Base-by-base conservation (phyloP, 495 filamentous ascomycete genomes). In the Xylaria longipes region DNA sequence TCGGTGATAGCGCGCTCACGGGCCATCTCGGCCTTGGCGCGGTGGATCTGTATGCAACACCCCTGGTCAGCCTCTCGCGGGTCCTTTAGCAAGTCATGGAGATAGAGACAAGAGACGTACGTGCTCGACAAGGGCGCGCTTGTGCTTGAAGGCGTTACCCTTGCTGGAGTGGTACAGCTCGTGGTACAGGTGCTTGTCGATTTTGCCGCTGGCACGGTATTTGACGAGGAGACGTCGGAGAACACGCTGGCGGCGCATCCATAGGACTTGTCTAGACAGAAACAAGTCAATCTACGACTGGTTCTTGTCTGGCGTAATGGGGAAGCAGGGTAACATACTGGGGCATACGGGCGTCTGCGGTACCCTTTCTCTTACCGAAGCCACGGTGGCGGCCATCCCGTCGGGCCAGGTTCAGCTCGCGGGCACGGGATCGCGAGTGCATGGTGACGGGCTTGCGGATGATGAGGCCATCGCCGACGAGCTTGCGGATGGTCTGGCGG, bases 131-230 rank as follows among this genome's bases (percentile, higher is more conserved):
- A 99, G 91, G 74, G 93, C 96, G 81, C 96, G 92, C 94, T 97
- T 99, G 92, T 99, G 96, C 94, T 99, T 99, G 92, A 99, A 99
- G 83, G 96, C 95, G 91, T 99, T 99, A 97, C 96, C 96, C 94
- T 99, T 99, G 91, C 91, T 93, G 79, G 97, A 87, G 85, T 97
- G 95, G 89, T 99, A 99, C 74, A 99, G 94, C 88, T 97, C 93
- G 89, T 99, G 96, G 90, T 99, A 99, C 65, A 99, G 94, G 89
- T 99, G 97, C 91, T 99, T 99, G 89, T 99, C 96, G 85, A 99
- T 99, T 92, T 99, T 99, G 85, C 96, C 96, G 80, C 91, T 91
- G 83, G 94, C 95, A 86, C 96, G 96, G 89, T 99, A 99, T 88
- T 98, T 97, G 88, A 97, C 95, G 76, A 99, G 90, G 58, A 99